Base-by-base conservation (phyloP, 2,329 filamentous ascomycete genomes). In the Dothistroma septosporum region DNA sequence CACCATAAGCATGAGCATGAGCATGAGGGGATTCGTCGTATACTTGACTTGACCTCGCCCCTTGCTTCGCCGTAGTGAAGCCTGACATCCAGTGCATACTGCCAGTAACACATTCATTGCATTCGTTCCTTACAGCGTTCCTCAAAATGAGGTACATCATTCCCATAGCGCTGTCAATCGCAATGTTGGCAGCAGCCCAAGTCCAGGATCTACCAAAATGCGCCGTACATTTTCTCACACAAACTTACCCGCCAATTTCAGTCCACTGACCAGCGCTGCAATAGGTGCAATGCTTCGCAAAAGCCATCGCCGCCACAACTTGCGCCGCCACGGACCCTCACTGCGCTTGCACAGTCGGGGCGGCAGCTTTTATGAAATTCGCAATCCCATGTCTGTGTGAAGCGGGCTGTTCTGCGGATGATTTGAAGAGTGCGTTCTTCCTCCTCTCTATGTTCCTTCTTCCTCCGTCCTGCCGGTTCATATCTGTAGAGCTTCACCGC, bases 281-380 rank as follows among this genome's bases (percentile, higher is more conserved):
- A 28, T 28, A 59, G 57, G 44, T 64, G 21, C 53, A 55, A 44
- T 85, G 82, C 75, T 75, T 84, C 68, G 68, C 73, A 50, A 68
- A 74, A 22, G 80, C 81, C 64, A 76, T 83, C 68, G 70, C 72
- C 19, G 70, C 73, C n/a, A 78, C 78, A 21, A 77, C 78, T 68
- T 85, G 83, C 71, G 65, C 61, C 14, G 61, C 77, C 60, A 76
- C 73, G 49, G 81, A 85, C 71, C 69, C 74, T 48, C 72, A 69
- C 55, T 85, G 83, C 77, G 80, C 82, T 68, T 85, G 83, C 76
- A 81, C 75, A 2, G 76, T 73, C 9, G 76, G 75, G 44, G 68
- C 68, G 16, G 61, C 70, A 22, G 68, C 65, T 35, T 76, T 80
- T 65, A 68, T 68, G 32, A 64, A 70, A 14, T 66, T 73, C 57